phyloP scores from a whole-genome alignment of 164 flowering plant genomes.

The Annona cherimola region DNA sequence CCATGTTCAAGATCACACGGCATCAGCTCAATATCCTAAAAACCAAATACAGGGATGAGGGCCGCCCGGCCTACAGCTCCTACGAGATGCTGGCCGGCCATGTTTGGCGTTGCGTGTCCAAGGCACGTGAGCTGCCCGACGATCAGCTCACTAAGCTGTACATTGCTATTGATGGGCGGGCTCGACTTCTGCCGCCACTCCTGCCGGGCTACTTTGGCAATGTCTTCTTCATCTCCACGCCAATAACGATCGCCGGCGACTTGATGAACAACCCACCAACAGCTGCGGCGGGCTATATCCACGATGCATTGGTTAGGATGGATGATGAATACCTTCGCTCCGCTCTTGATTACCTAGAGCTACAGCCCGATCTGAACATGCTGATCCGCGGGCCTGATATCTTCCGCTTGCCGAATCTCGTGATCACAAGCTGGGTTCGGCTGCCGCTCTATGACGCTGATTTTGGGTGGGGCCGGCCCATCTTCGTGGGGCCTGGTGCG shows the following conservation, averaged over 20 bases:
- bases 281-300: constrained; percentile 40
- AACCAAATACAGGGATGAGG: constrained; percentile 34
- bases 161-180: constrained; percentile 16
- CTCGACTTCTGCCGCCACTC: constrained; percentile 22
- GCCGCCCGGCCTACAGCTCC: constrained; percentile 21
- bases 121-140: constrained; percentile 16
- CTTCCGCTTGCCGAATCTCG: constrained; percentile 36
- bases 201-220: constrained; percentile 27
- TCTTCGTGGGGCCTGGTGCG: constrained; percentile 36
- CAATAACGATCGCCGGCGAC: constrained; percentile 17
- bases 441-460: constrained; percentile 22
- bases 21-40: constrained; percentile 45
- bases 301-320: constrained; percentile 31
- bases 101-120: constrained; percentile 35
- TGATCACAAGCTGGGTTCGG: constrained; percentile 32
- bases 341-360: constrained; percentile 58
- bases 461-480: constrained; percentile 54
- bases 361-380: constrained; percentile 55
- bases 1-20: constrained; percentile 44
- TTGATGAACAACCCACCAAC: constrained; percentile 19
- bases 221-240: constrained; percentile 5
- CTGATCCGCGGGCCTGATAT: constrained; percentile 26
- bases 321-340: constrained; percentile 29
- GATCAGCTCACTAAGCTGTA: constrained; percentile 20
- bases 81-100: constrained; percentile 23